Evolutionary conservation across 371 early-diverging fungal species (phyloP), one percentile per base, ranked within the genome.

Genomic region (Umbelopsis sp.): DNA sequence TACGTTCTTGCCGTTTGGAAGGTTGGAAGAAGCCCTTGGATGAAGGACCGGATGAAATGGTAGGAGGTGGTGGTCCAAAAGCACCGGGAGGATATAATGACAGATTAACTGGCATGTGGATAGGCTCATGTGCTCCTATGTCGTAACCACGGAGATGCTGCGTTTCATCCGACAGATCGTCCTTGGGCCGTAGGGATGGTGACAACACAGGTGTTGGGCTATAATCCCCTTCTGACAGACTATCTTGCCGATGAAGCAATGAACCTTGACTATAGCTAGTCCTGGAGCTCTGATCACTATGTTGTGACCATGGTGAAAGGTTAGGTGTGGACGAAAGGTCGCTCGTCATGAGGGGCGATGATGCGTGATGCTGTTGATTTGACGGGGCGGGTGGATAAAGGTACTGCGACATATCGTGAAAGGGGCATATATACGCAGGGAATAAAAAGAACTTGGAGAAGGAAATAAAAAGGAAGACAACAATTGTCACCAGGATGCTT

Each of bases 121-220:
- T 57, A 10, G 57, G 57, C 57, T 57, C 57, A 57, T 57, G 57
- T 57, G 57, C 18, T 57, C 57, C 57, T 4, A 18, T 57, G 57
- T 57, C 57, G 57, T 57, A 57, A 57, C 35, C 57, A 57, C 35
- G 57, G 37, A n/a, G 37, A 57, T 2, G 32, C 29, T 35, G 29
- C 37, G 57, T 57, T 57, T 57, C 57, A 57, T 57, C 57, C 22
- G 12, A 32, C 1, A 38, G 18, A 7, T 9, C 29, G 16, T 57
- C 32, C n/a, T 57, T 57, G 10, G 18, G 35, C 57, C 35, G 35
- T n/a, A 57, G 25, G 6, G 57, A 57, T 12, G 57, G 57, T 57
- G 57, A 57, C 57, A 57, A 18, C 4, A 57, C 57, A 25, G 57
- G 57, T 29, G 57, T 57, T 29, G 57, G 57, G 35, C 57, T 37